A percentile compares a stretch with the other conserved stretches of the same genome.
Conservation (phyloP, 2,329 filamentous ascomycete genomes). For the Plectosphaerella cucumerina region DNA sequence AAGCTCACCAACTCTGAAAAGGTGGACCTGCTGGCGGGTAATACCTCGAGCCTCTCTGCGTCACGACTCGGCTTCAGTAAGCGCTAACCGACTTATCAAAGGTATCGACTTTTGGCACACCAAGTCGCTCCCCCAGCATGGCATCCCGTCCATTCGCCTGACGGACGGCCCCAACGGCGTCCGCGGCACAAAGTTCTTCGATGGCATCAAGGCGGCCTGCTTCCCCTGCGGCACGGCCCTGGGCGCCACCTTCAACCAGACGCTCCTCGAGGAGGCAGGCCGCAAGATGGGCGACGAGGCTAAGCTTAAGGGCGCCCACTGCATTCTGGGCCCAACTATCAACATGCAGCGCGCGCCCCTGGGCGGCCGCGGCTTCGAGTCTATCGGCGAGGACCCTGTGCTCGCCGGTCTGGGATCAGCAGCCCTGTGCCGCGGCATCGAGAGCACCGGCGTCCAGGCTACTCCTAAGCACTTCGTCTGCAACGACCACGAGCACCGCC, state of each 20-base stretch:
- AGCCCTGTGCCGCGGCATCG: constrained; percentile 49
- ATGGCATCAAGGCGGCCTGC: constrained; percentile 54
- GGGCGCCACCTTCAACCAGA: constrained; percentile 53
- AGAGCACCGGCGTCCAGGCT: constrained; percentile 52
- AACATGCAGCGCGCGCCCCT: constrained; percentile 58
- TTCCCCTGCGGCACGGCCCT: constrained; percentile 56
- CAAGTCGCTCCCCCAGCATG: constrained; percentile 53
- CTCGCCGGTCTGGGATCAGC: constrained; percentile 51
- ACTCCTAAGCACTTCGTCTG: constrained; percentile 58
- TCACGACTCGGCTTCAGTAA: neutral
- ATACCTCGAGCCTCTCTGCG: constrained; percentile 3
- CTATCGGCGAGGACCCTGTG: constrained; percentile 54
- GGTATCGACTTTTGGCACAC: constrained; percentile 70
- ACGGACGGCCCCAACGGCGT: constrained; percentile 69
- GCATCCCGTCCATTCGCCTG: constrained; percentile 60
- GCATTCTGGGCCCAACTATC: constrained; percentile 57
- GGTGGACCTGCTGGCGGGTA: constrained; percentile 47
- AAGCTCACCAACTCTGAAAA: constrained; percentile 51
- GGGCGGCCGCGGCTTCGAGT: constrained; percentile 56
- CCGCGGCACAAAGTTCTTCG: constrained; percentile 64
- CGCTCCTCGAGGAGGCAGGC: constrained; percentile 47
- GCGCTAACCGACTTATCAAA: constrained; percentile 14
- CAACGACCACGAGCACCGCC: constrained; percentile 57
- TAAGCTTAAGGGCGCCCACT: constrained; percentile 52
- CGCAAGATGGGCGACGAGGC: constrained; percentile 49